A percentile compares a stretch with the other conserved stretches of the same genome.
These are phyloP conservation scores for Polyrhizophydium stewartii DNA, from an alignment of 371 early-diverging fungal genomes.

Conservation along the genomic window DNA sequence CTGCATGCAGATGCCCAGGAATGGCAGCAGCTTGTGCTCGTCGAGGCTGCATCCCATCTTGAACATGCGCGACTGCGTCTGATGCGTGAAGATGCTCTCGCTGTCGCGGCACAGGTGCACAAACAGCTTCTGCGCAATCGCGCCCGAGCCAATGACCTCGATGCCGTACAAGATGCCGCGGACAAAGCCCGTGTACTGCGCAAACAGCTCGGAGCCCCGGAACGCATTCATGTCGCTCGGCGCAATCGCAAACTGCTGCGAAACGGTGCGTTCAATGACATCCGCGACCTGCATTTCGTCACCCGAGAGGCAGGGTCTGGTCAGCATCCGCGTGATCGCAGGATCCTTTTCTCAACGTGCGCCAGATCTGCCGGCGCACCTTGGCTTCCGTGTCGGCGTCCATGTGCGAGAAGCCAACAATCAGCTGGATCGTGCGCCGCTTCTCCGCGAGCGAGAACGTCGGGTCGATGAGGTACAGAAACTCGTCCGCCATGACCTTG, in stretches of 20 bases:
- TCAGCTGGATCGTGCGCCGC: neutral
- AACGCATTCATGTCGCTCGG: slow-evolving; percentile 34
- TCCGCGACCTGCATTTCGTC: neutral
- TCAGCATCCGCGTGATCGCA: neutral
- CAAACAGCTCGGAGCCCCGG: slow-evolving; percentile 39
- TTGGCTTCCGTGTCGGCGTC: neutral
- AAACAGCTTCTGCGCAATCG: slow-evolving; percentile 48
- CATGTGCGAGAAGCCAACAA: neutral
- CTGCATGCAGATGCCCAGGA: neutral
- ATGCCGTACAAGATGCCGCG: slow-evolving; percentile 49
- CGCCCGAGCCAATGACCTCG: slow-evolving; percentile 33
- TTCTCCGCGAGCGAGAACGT: neutral
- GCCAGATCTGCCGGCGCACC: neutral
- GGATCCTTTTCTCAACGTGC: neutral
- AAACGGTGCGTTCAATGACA: neutral
- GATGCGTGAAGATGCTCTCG: slow-evolving; percentile 43
- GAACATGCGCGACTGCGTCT: neutral
- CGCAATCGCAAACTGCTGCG: slow-evolving; percentile 47
- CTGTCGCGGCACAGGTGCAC: slow-evolving; percentile 52
- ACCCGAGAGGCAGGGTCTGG: neutral
- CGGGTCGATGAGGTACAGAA: neutral
- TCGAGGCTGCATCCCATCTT: neutral
- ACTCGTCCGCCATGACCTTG: neutral
- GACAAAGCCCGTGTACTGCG: slow-evolving; percentile 48
- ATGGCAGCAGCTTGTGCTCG: neutral